Conservation (phyloP, 140 eudicot genomes). For the Bidens hawaiensis region DNA sequence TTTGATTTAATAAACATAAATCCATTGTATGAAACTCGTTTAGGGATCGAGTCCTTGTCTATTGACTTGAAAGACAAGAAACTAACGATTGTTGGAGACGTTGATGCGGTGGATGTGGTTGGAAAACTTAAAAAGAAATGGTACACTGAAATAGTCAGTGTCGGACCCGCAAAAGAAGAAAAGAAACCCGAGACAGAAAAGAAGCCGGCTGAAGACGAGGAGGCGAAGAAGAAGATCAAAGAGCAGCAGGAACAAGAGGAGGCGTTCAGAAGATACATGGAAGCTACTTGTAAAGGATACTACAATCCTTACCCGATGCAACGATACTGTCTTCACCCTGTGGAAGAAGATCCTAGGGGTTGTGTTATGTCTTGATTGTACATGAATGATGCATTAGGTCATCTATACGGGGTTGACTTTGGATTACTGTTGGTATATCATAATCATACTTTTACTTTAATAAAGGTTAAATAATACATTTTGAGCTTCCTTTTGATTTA, state of each 20-base stretch:
- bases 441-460: too few relatives aligned
- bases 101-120: slow-evolving; percentile 56
- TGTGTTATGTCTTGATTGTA: slow-evolving; percentile 16
- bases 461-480: background rate
- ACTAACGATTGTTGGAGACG: slow-evolving; percentile 56
- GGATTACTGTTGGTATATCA: background rate
- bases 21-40: background rate
- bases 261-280: background rate
- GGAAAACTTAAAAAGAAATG: slow-evolving; percentile 63
- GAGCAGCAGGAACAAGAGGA: slow-evolving; percentile 13
- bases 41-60: slow-evolving; percentile 59
- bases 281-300: background rate
- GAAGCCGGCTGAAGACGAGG: background rate
- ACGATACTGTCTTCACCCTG: slow-evolving; percentile 3
- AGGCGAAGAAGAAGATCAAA: slow-evolving; percentile 5
- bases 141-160: slow-evolving; percentile 44
- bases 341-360: slow-evolving; percentile 12
- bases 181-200: background rate
- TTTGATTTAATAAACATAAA: background rate
- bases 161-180: slow-evolving; percentile 71
- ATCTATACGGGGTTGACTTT: background rate
- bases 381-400: background rate
- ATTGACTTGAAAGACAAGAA: slow-evolving; percentile 65
- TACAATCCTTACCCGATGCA: slow-evolving; percentile 6
- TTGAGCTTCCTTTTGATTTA: too few relatives aligned